These are phyloP conservation scores for Diospyros kaki DNA, from an alignment of 148 eudicot species.

Conservation along the genomic window DNA sequence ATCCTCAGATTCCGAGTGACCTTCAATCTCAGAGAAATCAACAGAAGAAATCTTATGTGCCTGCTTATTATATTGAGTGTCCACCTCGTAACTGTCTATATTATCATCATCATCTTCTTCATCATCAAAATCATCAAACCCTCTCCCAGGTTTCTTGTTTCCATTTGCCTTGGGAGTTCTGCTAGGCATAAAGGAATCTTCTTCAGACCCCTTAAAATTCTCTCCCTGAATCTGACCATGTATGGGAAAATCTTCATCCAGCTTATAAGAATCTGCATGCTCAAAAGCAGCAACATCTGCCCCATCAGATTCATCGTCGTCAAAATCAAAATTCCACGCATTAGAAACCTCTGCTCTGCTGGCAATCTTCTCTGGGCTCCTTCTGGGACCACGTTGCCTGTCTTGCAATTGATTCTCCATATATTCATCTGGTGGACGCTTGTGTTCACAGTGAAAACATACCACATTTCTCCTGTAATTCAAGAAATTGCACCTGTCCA, in stretches of 20 bases:
- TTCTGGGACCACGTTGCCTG: slow-evolving; percentile 39
- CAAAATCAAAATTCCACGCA: slow-evolving; percentile 99
- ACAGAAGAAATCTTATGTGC: slow-evolving; percentile 42
- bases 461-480: slow-evolving; percentile 87
- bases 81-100: slow-evolving; percentile 75
- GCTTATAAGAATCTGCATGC: slow-evolving; percentile 72
- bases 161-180: slow-evolving; percentile 36
- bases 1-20: slow-evolving; percentile 61
- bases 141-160: slow-evolving; percentile 32
- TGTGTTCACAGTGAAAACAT: slow-evolving; percentile 89
- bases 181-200: slow-evolving; percentile 22
- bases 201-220: slow-evolving; percentile 29
- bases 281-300: slow-evolving; percentile 99
- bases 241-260: slow-evolving; percentile 46
- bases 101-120: slow-evolving; percentile 70
- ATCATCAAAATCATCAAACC: slow-evolving; percentile 94
- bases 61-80: slow-evolving; percentile 36
- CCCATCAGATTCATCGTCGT: slow-evolving; percentile 94
- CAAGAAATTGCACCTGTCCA: slow-evolving; percentile 85
- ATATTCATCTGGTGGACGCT: slow-evolving; percentile 88
- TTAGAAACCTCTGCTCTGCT: slow-evolving; percentile 58
- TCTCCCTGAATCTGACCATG: slow-evolving; percentile 33
- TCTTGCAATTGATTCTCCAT: slow-evolving; percentile 56
- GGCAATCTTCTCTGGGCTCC: slow-evolving; percentile 39
- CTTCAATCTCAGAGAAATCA: slow-evolving; percentile 78